Percentiles rank a stretch among this genome's conserved stretches.
Evolutionary conservation across 2,329 filamentous ascomycete genomes (phyloP).

Genomic region (Paracamarosporium sp.): DNA sequence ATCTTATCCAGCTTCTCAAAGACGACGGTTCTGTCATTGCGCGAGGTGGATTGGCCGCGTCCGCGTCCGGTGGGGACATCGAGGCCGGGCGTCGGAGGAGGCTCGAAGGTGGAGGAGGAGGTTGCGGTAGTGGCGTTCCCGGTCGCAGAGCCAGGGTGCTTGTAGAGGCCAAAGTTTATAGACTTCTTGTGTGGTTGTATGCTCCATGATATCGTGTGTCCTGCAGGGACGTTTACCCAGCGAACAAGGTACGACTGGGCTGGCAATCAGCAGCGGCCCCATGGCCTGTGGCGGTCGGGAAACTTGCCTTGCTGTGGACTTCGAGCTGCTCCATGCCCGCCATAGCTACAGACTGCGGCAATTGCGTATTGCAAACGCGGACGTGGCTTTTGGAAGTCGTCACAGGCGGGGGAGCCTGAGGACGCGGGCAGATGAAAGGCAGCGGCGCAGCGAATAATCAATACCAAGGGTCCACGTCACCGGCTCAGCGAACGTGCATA

Average conservation of each 20-base stretch:
- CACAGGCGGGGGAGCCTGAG: conserved; percentile 14
- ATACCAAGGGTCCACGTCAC: conserved; percentile 6
- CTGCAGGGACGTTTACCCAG: conserved; percentile 91
- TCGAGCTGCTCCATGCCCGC: conserved; percentile 96
- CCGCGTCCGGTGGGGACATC: conserved; percentile 68
- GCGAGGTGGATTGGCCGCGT: conserved; percentile 58
- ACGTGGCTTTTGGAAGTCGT: neutral
- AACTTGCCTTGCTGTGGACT: conserved; percentile 90
- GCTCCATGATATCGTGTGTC: conserved; percentile 95
- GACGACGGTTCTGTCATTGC: conserved; percentile 75
- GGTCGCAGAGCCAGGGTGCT: conserved; percentile 81
- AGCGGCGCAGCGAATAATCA: conserved; percentile 2
- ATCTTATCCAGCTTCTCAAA: conserved; percentile 68
- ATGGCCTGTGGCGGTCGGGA: neutral
- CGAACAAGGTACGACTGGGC: conserved; percentile 92
- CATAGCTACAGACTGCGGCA: conserved; percentile 60
- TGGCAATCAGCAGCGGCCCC: conserved; percentile 21
- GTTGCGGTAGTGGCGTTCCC: conserved; percentile 51
- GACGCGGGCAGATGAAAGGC: conserved; percentile 12
- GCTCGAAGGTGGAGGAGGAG: conserved; percentile 38
- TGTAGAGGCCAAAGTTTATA: conserved; percentile 97
- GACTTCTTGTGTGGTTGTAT: conserved; percentile 98
- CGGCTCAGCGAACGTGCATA: conserved; percentile 24
- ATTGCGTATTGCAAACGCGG: neutral
- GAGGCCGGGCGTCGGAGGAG: conserved; percentile 47